Evolutionary conservation across 179 eudicot genomes (phyloP), one percentile per base, ranked within the genome.

Genomic region (Camellia oleifera): DNA sequence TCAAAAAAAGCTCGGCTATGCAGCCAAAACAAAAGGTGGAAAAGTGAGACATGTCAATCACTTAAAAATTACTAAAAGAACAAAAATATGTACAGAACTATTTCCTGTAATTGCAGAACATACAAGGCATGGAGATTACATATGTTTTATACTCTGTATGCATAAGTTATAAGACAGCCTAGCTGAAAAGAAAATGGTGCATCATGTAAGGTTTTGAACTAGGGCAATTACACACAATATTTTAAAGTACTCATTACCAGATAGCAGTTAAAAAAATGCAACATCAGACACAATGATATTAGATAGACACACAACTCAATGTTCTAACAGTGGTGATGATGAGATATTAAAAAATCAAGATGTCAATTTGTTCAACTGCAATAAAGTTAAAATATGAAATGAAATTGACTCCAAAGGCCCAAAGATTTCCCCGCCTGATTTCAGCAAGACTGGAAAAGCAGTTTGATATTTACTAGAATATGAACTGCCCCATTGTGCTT

Each of bases 1-100:
- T 82, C 81, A 66, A 17, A 82, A 72, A 81, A 82, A 18, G 78
- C 77, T 26, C 81, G 77, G 58, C 78, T 82, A 62, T 40, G 40
- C 17, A 18, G 48, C 14, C 44, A 23, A 13, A 54, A 56, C 23
- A 74, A 58, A 26, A 54, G 8, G n/a, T 58, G 42, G 42, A n/a
- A 69, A 60, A 69, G 52, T 20, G 9, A 50, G 61, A 26, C 40
- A 15, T 7, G 10, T 65, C 10, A 17, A 20, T 61, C 32, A 42
- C 15, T 9, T 52, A 13, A 44, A 18, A 17, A 32, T 5, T 57
- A 4, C 4, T 14, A 75, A 5, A 58, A 14, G 23, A 8, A 57
- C 4, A 32, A 40, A 10, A 15, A 23, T 4, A 1, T 11, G 12
- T 18, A 12, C 5, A 13, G 11, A 56, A 20, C 76, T 17, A 15